Evolutionary conservation across 1,284 basidiomycete genomes (phyloP).

Genomic region (Spongiforma sp.): DNA sequence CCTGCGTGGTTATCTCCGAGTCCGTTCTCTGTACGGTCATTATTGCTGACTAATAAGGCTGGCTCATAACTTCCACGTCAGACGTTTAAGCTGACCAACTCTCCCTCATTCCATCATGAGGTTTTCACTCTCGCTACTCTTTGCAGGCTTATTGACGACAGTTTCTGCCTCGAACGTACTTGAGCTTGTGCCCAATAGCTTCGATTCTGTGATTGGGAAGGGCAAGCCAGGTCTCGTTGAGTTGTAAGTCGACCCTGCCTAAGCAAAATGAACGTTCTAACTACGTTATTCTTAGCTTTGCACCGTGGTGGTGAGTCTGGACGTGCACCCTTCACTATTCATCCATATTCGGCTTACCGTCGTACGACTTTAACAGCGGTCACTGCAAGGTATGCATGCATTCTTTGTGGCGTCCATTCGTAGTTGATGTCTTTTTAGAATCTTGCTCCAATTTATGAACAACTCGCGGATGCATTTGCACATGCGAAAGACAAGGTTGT

Average conservation of each 20-base stretch:
- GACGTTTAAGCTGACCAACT: background rate
- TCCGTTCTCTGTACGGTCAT: too few relatives aligned
- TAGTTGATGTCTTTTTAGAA: conserved; percentile 60
- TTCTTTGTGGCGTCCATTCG: conserved; percentile 20
- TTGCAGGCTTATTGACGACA: conserved; percentile 58
- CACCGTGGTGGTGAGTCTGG: conserved; percentile 78
- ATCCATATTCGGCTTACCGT: background rate
- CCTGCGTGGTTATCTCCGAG: conserved; percentile 2
- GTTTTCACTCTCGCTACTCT: conserved; percentile 61
- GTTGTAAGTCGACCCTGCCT: conserved; percentile 65
- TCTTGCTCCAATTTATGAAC: conserved; percentile 88
- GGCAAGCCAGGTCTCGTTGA: conserved; percentile 87
- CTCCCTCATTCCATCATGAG: conserved; percentile 56
- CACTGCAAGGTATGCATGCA: conserved; percentile 71
- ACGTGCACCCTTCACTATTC: background rate
- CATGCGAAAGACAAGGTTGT: conserved; percentile 82
- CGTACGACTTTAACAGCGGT: conserved; percentile 52
- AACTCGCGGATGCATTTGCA: conserved; percentile 86
- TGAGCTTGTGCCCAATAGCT: conserved; percentile 78
- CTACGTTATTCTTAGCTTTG: conserved; percentile 57
- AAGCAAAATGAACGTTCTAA: background rate
- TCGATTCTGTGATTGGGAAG: conserved; percentile 75
- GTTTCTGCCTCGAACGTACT: conserved; percentile 81
- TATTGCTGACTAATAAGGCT: conserved; percentile 35
- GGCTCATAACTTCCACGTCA: conserved; percentile 34